A percentile compares a stretch with the other conserved stretches of the same genome.
phyloP scores from a whole-genome alignment of 345 rosid species.

The Turnera subulata region DNA sequence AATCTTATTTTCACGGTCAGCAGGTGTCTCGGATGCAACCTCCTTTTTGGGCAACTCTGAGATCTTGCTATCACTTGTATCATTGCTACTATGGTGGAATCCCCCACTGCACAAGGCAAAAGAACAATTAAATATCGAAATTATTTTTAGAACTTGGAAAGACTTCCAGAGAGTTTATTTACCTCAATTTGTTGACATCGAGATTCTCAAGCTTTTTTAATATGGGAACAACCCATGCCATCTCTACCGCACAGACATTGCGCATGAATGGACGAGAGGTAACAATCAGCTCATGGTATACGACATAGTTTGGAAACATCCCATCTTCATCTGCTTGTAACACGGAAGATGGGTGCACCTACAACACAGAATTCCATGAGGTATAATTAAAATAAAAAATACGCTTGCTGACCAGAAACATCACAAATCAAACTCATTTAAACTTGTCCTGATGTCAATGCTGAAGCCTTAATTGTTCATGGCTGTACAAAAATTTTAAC shows the following conservation, averaged over 20 bases:
- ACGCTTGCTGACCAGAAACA: too few relatives aligned
- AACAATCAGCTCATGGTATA: conserved; percentile 79
- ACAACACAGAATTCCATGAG: conserved; percentile 16
- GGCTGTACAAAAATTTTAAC: too few relatives aligned
- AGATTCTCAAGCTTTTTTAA: conserved; percentile 67
- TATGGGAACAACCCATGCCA: conserved; percentile 66
- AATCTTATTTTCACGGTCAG: conserved; percentile 48
- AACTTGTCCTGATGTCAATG: too few relatives aligned
- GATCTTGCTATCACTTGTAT: conserved; percentile 32
- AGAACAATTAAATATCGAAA: not conserved
- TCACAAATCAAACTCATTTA: too few relatives aligned
- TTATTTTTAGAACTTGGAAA: not conserved
- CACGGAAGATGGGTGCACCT: conserved; percentile 89
- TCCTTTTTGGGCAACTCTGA: conserved; percentile 28
- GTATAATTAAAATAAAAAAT: too few relatives aligned
- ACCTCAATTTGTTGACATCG: conserved; percentile 69
- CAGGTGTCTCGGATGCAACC: conserved; percentile 22
- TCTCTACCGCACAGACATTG: conserved; percentile 64
- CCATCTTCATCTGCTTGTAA: conserved; percentile 66
- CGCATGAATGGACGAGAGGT: conserved; percentile 85
- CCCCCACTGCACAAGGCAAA: conserved; percentile 52
- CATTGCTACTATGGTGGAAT: conserved; percentile 19
- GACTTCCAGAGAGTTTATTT: conserved; percentile 4
- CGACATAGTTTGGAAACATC: conserved; percentile 63
- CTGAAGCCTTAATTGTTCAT: too few relatives aligned